These are phyloP conservation scores for Aspergillus niger DNA, from an alignment of 2,329 filamentous ascomycete genomes.

Conservation along the genomic window DNA sequence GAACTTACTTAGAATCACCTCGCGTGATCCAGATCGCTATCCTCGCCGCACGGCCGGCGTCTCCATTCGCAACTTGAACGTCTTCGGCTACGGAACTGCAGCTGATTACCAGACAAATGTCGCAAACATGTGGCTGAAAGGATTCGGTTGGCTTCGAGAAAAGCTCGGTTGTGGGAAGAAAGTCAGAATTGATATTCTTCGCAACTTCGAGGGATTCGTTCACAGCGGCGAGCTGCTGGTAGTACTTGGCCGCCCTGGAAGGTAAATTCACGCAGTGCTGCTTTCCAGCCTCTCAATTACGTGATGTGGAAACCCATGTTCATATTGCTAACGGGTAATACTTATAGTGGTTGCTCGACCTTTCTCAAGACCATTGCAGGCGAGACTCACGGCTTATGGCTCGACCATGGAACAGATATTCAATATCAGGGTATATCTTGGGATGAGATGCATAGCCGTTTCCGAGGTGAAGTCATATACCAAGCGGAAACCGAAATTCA, in stretches of 20 bases:
- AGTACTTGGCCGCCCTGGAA: conserved; percentile 54
- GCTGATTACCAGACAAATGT: conserved; percentile 50
- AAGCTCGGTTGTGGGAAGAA: conserved; percentile 36
- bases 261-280: conserved; percentile 24
- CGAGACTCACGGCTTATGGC: conserved; percentile 76
- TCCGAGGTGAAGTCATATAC: conserved; percentile 85
- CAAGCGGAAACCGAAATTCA: conserved; percentile 81
- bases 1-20: conserved; percentile 38
- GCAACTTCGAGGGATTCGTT: conserved; percentile 64
- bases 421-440: conserved; percentile 72
- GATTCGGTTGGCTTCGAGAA: conserved; percentile 29
- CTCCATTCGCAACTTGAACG: conserved; percentile 48
- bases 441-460: conserved; percentile 71
- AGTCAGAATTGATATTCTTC: conserved; percentile 59
- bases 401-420: conserved; percentile 70
- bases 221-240: conserved; percentile 58
- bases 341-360: conserved; percentile 65
- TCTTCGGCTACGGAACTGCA: conserved; percentile 46
- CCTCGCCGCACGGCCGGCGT: conserved; percentile 42
- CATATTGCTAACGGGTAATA: conserved; percentile 1
- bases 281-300: too few relatives aligned
- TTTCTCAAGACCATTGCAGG: conserved; percentile 82
- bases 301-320: not conserved
- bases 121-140: conserved; percentile 45
- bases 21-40: conserved; percentile 35